A percentile compares a stretch with the other conserved stretches of the same genome.
phyloP scores from a whole-genome alignment of 2,329 filamentous ascomycete genomes.

The Aspergillus sp. region DNA sequence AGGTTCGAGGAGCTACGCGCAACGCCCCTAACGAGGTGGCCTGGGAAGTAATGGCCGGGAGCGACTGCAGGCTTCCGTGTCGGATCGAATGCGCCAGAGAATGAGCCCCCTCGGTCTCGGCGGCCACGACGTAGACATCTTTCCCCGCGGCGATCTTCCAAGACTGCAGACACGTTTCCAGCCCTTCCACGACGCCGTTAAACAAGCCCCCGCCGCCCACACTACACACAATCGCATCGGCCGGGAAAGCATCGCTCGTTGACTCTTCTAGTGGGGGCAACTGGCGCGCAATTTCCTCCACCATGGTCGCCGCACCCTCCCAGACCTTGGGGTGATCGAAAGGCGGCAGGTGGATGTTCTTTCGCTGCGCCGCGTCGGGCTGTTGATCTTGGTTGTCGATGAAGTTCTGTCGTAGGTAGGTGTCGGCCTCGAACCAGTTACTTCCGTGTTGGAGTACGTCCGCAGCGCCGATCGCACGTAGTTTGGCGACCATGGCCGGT shows the following conservation, averaged over 20 bases:
- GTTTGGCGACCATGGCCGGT: slow-evolving; percentile 66
- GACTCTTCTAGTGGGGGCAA: slow-evolving; percentile 22
- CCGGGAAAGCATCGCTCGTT: slow-evolving; percentile 31
- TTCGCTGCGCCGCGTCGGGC: slow-evolving; percentile 3
- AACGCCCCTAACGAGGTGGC: slow-evolving; percentile 70
- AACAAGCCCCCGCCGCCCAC: slow-evolving; percentile 78
- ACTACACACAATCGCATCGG: slow-evolving; percentile 72
- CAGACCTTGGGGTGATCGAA: slow-evolving; percentile 41
- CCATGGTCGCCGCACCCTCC: slow-evolving; percentile 35
- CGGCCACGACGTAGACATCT: slow-evolving; percentile 56
- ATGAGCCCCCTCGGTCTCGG: slow-evolving; percentile 73
- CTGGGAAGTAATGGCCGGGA: slow-evolving; percentile 68
- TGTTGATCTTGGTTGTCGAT: slow-evolving; percentile 27
- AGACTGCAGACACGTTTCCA: slow-evolving; percentile 39
- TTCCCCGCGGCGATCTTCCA: slow-evolving; percentile 16
- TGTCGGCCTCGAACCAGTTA: slow-evolving; percentile 69
- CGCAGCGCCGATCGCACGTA: slow-evolving; percentile 61
- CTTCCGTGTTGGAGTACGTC: slow-evolving; percentile 66
- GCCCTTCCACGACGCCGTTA: slow-evolving; percentile 68
- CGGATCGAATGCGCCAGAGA: slow-evolving; percentile 62
- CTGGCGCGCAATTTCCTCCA: slow-evolving; percentile 38
- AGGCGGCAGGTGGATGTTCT: slow-evolving; percentile 36
- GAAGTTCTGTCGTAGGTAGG: slow-evolving; percentile 56
- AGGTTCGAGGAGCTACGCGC: slow-evolving; percentile 63
- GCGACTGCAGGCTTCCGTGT: slow-evolving; percentile 54